Evolutionary conservation across 2,329 filamentous ascomycete species (phyloP).

Genomic region (Pleomassaria siparia): DNA sequence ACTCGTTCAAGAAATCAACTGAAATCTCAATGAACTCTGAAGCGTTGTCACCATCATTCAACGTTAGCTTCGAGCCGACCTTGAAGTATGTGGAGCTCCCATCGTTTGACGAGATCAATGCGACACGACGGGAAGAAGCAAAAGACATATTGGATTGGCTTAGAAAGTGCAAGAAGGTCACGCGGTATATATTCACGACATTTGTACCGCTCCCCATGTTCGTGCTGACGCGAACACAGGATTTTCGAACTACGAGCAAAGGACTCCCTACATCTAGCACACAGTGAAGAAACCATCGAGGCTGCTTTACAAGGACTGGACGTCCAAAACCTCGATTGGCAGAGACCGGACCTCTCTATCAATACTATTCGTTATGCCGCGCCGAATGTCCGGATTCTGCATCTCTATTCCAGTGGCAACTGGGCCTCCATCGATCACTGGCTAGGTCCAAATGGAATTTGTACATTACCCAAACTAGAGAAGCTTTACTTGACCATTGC

Average conservation of each 20-base stretch:
- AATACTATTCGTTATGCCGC: neutral
- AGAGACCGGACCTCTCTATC: conserved; percentile 3
- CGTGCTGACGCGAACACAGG: neutral
- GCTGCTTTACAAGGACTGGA: neutral
- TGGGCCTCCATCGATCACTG: conserved; percentile 3
- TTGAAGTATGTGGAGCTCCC: conserved; percentile 2
- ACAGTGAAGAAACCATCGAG: conserved; percentile 2
- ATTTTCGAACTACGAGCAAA: conserved; percentile 1
- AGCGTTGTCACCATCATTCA: neutral
- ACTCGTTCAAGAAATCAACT: neutral
- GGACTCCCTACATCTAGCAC: neutral
- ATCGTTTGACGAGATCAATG: neutral
- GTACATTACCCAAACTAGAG: conserved; percentile 1
- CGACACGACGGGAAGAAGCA: neutral
- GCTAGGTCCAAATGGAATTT: neutral
- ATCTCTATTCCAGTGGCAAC: conserved; percentile 3
- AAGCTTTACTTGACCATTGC: neutral
- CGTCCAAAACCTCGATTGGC: conserved; percentile 1
- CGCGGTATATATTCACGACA: conserved; percentile 1
- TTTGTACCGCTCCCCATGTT: too few relatives aligned
- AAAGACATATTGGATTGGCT: conserved; percentile 1
- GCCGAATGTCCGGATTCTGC: neutral
- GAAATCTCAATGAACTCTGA: neutral
- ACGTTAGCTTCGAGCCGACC: neutral
- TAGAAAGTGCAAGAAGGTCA: neutral